Conservation (phyloP, 257 asterid genomes). For the Ligustrum vulgare region DNA sequence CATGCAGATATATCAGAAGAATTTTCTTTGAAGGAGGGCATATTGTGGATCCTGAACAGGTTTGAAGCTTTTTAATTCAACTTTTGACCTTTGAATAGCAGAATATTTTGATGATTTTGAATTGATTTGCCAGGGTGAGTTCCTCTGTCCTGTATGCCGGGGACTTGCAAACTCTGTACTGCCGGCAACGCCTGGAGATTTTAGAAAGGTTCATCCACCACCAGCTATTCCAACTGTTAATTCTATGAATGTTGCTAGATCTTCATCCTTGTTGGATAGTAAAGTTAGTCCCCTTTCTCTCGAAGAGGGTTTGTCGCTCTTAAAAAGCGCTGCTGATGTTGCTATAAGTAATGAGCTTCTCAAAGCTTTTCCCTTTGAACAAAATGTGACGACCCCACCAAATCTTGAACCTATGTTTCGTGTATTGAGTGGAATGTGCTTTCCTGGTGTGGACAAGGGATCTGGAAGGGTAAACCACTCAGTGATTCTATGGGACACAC, state of each 20-base stretch:
- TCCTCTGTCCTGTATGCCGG: constrained; percentile 98
- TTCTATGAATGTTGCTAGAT: constrained; percentile 30
- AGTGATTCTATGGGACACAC: constrained; percentile 82
- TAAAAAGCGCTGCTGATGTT: constrained; percentile 61
- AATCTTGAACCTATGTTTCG: constrained; percentile 62
- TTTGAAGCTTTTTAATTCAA: constrained; percentile 30
- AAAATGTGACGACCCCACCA: constrained; percentile 41
- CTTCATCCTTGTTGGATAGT: constrained; percentile 33
- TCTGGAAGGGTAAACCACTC: constrained; percentile 68
- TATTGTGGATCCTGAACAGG: constrained; percentile 97
- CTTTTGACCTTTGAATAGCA: constrained; percentile 21
- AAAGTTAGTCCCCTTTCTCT: constrained; percentile 41
- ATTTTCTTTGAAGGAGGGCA: constrained; percentile 95
- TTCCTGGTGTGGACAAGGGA: constrained; percentile 67
- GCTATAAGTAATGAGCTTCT: constrained; percentile 49
- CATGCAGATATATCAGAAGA: constrained; percentile 70
- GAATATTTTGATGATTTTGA: constrained; percentile 27
- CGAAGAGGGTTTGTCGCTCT: constrained; percentile 59
- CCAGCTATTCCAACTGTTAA: constrained; percentile 29
- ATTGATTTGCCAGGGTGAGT: constrained; percentile 74
- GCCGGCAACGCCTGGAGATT: constrained; percentile 60
- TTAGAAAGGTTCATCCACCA: constrained; percentile 33
- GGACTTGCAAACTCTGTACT: constrained; percentile 89
- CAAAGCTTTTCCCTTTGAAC: constrained; percentile 51
- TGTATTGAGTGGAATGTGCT: constrained; percentile 68